Base-by-base conservation (phyloP, 495 filamentous ascomycete species). In the Penicillium samsonianum region DNA sequence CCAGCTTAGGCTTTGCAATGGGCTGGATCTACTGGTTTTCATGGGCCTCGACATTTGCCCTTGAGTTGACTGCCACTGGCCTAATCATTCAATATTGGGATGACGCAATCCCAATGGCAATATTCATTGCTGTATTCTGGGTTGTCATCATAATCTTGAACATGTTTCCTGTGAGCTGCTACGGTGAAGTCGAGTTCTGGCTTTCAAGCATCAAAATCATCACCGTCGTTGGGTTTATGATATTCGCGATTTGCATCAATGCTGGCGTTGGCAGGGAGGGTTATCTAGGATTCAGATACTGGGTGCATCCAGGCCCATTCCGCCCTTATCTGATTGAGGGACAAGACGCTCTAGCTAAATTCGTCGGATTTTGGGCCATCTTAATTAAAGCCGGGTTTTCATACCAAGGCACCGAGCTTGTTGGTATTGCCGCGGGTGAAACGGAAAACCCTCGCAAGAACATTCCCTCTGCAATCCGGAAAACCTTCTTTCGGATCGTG, bases 1-100 rank as follows among this genome's bases (percentile, higher is more conserved):
- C 81, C 35, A 83, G 84, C 52, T 69, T 91, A 50, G 86, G 87
- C 33, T 90, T 90, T 62, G 84, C 87, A 17, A 82, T 90, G 60
- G 87, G 86, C 16, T 91, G 87, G 86, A 88, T 89, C 55, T 85
- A 81, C 61, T 82, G 79, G 79, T 81, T 80, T 57, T 63, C 68
- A 20, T 69, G 62, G 68, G 71, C 78, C 8, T 82, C 85, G 28
- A 88, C 85, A 0, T 82, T 84, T 42, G 86, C 84, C 31, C 77
- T 87, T 14, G 87, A 89, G 57, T 80, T 90, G 12, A 83, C 83
- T 1, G 86, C 86, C 1, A 84, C 87, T 1, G 79, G 84, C 3
- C 69, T 88, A 35, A 82, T 90, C 55, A 84, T 90, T 30, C 80
- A 84, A 50, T 90, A 81, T 65, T 91, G 88, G 88, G 72, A 85